Evolutionary conservation across 2,329 filamentous ascomycete species (phyloP).

Genomic region (Westerdykella sp.): DNA sequence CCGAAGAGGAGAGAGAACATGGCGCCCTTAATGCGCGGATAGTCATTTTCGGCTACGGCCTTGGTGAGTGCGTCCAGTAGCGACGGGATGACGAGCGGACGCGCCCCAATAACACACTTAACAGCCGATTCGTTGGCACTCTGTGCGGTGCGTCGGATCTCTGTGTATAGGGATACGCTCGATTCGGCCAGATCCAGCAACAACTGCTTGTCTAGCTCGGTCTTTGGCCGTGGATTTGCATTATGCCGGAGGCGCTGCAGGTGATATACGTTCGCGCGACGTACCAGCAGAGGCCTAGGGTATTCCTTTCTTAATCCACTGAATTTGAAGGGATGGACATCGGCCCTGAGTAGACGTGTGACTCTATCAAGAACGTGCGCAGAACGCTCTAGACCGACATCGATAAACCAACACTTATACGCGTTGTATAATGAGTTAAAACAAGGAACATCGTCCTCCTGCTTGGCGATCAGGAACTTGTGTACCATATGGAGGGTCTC

Average conservation of each 20-base stretch:
- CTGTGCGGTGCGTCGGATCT: constrained; percentile 91
- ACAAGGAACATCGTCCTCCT: constrained; percentile 92
- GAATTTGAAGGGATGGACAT: constrained; percentile 89
- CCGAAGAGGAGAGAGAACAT: constrained; percentile 89
- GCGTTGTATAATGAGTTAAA: constrained; percentile 90
- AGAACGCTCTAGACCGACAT: constrained; percentile 92
- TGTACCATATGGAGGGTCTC: constrained; percentile 78
- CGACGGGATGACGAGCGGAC: constrained; percentile 83
- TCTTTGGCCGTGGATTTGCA: constrained; percentile 77
- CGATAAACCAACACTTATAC: constrained; percentile 94
- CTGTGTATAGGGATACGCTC: constrained; percentile 84
- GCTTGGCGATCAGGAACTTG: constrained; percentile 70
- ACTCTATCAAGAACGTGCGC: constrained; percentile 89
- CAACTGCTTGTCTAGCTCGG: constrained; percentile 78
- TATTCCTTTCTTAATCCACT: constrained; percentile 89
- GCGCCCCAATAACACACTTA: constrained; percentile 81
- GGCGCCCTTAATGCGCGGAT: constrained; percentile 87
- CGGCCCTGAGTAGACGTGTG: constrained; percentile 73
- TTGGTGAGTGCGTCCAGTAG: constrained; percentile 71
- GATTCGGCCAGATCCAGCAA: constrained; percentile 85
- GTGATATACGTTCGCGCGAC: constrained; percentile 90
- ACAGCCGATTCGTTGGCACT: constrained; percentile 87
- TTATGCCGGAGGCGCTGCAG: constrained; percentile 92
- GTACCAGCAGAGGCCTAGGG: constrained; percentile 83
- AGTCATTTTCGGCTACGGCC: constrained; percentile 73